Percentiles rank a stretch among this genome's conserved stretches.
Conservation (phyloP, 495 filamentous ascomycete species). For the Lasiosphaeris hirsuta region DNA sequence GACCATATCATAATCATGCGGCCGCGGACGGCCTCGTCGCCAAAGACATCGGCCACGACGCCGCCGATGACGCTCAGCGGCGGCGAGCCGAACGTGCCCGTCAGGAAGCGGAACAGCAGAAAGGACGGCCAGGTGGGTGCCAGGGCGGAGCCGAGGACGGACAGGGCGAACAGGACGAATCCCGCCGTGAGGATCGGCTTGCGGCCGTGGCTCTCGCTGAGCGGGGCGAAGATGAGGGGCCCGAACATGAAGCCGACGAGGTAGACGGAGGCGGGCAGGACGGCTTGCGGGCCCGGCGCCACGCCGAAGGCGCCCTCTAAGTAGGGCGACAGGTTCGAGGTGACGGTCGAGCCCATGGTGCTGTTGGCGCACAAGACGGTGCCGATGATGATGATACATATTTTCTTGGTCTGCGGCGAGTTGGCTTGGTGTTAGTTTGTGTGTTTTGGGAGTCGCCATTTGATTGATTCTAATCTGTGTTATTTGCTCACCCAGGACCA, state of each 20-base stretch:
- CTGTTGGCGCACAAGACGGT: slow-evolving; percentile 21
- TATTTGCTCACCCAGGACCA: slow-evolving; percentile 19
- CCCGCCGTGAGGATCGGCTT: slow-evolving; percentile 67
- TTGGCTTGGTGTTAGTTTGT: neutral
- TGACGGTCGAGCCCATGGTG: slow-evolving; percentile 23
- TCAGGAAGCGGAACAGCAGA: slow-evolving; percentile 28
- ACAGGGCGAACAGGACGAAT: slow-evolving; percentile 65
- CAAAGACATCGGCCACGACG: slow-evolving; percentile 74
- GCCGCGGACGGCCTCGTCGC: slow-evolving; percentile 22
- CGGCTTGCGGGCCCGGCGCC: slow-evolving; percentile 19
- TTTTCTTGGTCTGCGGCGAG: slow-evolving; percentile 15
- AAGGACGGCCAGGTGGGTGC: slow-evolving; percentile 48
- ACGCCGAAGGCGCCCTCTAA: slow-evolving; percentile 17
- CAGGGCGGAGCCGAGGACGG: slow-evolving; percentile 71
- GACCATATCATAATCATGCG: slow-evolving; percentile 31
- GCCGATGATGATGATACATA: slow-evolving; percentile 19
- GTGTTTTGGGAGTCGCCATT: neutral
- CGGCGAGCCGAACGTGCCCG: slow-evolving; percentile 69
- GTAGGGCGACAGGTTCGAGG: slow-evolving; percentile 25
- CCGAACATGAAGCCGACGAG: slow-evolving; percentile 62
- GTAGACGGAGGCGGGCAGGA: slow-evolving; percentile 44
- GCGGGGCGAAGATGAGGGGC: slow-evolving; percentile 44
- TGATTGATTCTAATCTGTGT: neutral
- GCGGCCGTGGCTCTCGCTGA: slow-evolving; percentile 69
- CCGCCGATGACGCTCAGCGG: slow-evolving; percentile 80